phyloP scores from a whole-genome alignment of 768 basidiomycete species.

The Crucibulum laeve region DNA sequence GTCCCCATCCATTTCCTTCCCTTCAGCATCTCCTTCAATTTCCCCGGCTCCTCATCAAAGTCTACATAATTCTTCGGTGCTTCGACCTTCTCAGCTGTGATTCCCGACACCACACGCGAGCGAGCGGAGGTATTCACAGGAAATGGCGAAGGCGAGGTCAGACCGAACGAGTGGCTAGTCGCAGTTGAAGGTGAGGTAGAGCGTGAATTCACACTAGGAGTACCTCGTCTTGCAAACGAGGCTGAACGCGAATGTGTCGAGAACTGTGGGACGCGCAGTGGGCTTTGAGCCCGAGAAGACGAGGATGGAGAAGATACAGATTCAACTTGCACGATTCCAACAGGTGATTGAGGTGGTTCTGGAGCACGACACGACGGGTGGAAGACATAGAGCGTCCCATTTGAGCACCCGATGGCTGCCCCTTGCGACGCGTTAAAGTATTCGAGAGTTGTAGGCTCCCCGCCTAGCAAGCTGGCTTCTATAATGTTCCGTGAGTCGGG shows the following conservation, averaged over 20 bases:
- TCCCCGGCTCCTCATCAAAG: slow-evolving; percentile 76
- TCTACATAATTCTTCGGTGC: slow-evolving; percentile 79
- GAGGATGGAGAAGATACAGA: slow-evolving; percentile 12
- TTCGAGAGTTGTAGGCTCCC: slow-evolving; percentile 24
- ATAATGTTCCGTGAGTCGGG: slow-evolving; percentile 11
- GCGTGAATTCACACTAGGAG: slow-evolving; percentile 24
- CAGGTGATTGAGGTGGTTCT: slow-evolving; percentile 9
- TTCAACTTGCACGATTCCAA: too few species aligned
- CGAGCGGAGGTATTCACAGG: slow-evolving; percentile 47
- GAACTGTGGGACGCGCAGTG: slow-evolving; percentile 12
- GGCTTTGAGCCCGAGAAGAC: slow-evolving; percentile 15
- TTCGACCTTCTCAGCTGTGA: slow-evolving; percentile 67
- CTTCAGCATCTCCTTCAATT: slow-evolving; percentile 70
- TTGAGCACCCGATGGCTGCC: slow-evolving; percentile 35
- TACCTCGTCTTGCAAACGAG: too few species aligned
- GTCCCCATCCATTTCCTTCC: too few species aligned
- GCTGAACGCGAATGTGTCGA: too few species aligned
- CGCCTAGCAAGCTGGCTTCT: slow-evolving; percentile 26
- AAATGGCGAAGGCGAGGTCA: slow-evolving; percentile 46
- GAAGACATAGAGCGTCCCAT: slow-evolving; percentile 41
- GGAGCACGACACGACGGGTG: slow-evolving; percentile 14
- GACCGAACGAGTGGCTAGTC: slow-evolving; percentile 23
- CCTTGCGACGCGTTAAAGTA: slow-evolving; percentile 20
- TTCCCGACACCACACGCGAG: slow-evolving; percentile 65
- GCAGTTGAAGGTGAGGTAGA: slow-evolving; percentile 34